Conservation (phyloP, 2,329 filamentous ascomycete species). For the Ceratocystis colombiana region DNA sequence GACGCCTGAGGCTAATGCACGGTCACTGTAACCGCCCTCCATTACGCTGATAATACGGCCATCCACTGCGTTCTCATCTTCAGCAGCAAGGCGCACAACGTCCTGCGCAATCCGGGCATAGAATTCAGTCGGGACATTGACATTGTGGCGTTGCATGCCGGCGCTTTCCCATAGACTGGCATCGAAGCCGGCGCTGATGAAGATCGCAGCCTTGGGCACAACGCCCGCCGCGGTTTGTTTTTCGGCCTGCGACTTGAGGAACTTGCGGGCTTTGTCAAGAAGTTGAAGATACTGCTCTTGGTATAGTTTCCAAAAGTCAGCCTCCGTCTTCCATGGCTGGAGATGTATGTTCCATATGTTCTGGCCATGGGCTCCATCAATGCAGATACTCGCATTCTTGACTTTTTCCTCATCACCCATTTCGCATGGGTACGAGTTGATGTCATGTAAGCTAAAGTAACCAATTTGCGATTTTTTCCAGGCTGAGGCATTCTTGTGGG, state of each 20-base stretch:
- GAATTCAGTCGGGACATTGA: slow-evolving; percentile 93
- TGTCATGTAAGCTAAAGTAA: slow-evolving; percentile 95
- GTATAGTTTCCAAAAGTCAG: slow-evolving; percentile 86
- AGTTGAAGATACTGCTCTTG: slow-evolving; percentile 65
- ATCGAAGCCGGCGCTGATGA: slow-evolving; percentile 92
- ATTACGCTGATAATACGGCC: slow-evolving; percentile 86
- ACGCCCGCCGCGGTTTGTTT: slow-evolving; percentile 50
- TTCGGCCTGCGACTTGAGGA: slow-evolving; percentile 62
- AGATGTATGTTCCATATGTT: slow-evolving; percentile 95
- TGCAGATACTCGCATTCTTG: slow-evolving; percentile 83
- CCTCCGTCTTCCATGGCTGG: slow-evolving; percentile 69
- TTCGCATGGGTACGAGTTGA: slow-evolving; percentile 97
- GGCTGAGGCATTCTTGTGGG: slow-evolving; percentile 56
- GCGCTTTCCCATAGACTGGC: slow-evolving; percentile 87
- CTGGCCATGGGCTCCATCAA: slow-evolving; percentile 89
- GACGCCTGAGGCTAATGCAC: slow-evolving; percentile 77
- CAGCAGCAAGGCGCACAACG: slow-evolving; percentile 68
- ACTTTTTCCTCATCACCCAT: slow-evolving; percentile 88
- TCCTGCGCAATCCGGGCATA: slow-evolving; percentile 86
- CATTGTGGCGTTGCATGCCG: slow-evolving; percentile 91
- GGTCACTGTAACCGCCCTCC: slow-evolving; percentile 91
- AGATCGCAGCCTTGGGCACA: slow-evolving; percentile 72
- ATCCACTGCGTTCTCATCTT: slow-evolving; percentile 65
- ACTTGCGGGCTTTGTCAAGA: slow-evolving; percentile 69
- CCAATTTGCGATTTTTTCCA: slow-evolving; percentile 83